These are phyloP conservation scores for Guillardia theta DNA, from an alignment of 78 protist species.

Conservation along the genomic window DNA sequence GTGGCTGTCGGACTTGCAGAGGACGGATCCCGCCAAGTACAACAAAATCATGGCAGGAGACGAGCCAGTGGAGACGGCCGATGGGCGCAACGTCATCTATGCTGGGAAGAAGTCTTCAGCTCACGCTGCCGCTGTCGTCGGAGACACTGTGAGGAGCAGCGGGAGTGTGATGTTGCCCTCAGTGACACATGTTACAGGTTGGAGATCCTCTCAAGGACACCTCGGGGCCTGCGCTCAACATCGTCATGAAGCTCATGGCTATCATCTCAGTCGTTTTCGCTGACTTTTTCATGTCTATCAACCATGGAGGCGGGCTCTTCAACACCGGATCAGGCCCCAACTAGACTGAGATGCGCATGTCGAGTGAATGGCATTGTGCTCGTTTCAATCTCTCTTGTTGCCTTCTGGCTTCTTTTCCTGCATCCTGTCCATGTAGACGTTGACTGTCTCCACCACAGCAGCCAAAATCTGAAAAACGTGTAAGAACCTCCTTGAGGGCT, in stretches of 20 bases:
- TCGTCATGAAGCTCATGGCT: conserved; percentile 71
- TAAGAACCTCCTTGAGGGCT: too few relatives aligned
- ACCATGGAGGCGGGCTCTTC: conserved; percentile 1
- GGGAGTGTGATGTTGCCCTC: conserved; percentile 31
- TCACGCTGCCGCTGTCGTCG: conserved; percentile 59
- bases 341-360: not conserved
- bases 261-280: conserved; percentile 50
- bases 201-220: conserved; percentile 81
- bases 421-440: not conserved
- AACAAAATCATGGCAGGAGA: conserved; percentile 21
- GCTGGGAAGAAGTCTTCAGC: conserved; percentile 21
- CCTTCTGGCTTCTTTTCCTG: not conserved
- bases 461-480: too few relatives aligned
- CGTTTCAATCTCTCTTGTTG: not conserved
- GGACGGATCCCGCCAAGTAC: not conserved
- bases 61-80: not conserved
- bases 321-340: not conserved
- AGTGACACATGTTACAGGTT: not conserved
- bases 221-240: conserved; percentile 77
- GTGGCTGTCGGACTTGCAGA: not conserved
- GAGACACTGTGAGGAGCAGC: too few relatives aligned
- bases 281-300: conserved; percentile 6
- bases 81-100: not conserved
- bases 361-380: not conserved
- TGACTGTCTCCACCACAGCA: too few relatives aligned